A percentile compares a stretch with the other conserved stretches of the same genome.
Evolutionary conservation across 2,329 filamentous ascomycete species (phyloP).

Genomic region (Elsinoe ampelina): DNA sequence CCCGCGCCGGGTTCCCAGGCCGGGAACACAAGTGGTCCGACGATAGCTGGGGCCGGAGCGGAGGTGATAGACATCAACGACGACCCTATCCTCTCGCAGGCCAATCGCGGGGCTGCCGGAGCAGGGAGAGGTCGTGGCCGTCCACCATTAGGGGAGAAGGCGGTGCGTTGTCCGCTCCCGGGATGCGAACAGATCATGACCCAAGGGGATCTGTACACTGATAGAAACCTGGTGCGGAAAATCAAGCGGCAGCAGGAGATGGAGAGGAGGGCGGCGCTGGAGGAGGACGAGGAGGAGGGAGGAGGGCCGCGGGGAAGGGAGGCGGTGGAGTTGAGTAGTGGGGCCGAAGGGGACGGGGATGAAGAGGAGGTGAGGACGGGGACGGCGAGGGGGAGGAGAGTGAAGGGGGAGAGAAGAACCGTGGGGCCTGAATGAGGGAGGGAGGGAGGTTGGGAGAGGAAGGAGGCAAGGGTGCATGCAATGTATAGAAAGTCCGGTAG

Average conservation of each 20-base stretch:
- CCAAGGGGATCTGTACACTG: slow-evolving; percentile 46
- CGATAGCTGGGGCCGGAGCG: neutral
- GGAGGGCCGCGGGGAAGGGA: slow-evolving; percentile 19
- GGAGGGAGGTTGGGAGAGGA: neutral
- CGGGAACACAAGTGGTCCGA: neutral
- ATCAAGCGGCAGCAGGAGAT: slow-evolving; percentile 47
- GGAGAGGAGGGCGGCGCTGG: slow-evolving; percentile 37
- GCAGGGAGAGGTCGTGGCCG: too few relatives aligned
- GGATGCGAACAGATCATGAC: slow-evolving; percentile 52
- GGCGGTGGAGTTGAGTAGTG: slow-evolving; percentile 23
- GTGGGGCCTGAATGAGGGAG: neutral
- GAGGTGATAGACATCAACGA: neutral
- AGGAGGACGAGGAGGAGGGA: slow-evolving; percentile 27
- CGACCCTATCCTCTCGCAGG: neutral
- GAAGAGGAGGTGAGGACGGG: slow-evolving; percentile 18
- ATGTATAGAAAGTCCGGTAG: too few relatives aligned
- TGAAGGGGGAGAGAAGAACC: neutral
- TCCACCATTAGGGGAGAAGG: slow-evolving; percentile 16
- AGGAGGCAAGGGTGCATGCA: neutral
- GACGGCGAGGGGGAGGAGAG: neutral
- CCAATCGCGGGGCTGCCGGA: too few relatives aligned
- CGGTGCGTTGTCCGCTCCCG: slow-evolving; percentile 52
- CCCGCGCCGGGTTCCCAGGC: slow-evolving; percentile 15
- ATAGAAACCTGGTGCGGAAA: slow-evolving; percentile 48
- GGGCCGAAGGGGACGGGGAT: slow-evolving; percentile 17